These are phyloP conservation scores for Boletus sp. DNA, from an alignment of 1,284 basidiomycete genomes.

Conservation along the genomic window DNA sequence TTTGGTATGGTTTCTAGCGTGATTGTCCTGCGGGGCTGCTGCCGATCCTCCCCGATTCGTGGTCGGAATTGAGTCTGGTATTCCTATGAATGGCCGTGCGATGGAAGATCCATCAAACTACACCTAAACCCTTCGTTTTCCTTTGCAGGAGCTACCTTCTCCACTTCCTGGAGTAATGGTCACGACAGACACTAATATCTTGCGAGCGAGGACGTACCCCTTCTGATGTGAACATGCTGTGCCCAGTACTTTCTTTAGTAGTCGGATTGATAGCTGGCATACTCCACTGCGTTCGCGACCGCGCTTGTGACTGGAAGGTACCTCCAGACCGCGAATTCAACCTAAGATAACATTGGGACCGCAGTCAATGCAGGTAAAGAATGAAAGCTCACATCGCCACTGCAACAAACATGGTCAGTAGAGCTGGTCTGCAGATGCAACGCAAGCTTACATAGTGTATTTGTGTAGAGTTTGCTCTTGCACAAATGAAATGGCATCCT, in stretches of 20 bases:
- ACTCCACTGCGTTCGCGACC: slow-evolving; percentile 8
- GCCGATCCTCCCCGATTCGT: background rate
- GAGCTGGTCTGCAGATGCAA: background rate
- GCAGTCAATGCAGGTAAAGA: background rate
- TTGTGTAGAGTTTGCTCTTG: slow-evolving; percentile 40
- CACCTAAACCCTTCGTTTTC: background rate
- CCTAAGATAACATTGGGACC: slow-evolving; percentile 1
- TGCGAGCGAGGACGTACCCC: slow-evolving; percentile 5
- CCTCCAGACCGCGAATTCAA: slow-evolving; percentile 15
- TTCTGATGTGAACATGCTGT: slow-evolving; percentile 31
- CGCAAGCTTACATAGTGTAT: slow-evolving; percentile 15
- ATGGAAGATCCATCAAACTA: background rate
- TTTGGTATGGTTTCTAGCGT: background rate
- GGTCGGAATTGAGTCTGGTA: background rate
- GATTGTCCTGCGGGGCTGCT: background rate
- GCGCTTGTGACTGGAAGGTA: slow-evolving; percentile 2
- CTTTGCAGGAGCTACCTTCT: slow-evolving; percentile 1
- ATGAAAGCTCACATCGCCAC: slow-evolving; percentile 18
- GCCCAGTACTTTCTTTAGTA: slow-evolving; percentile 1
- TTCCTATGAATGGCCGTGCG: background rate
- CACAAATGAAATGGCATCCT: slow-evolving; percentile 23
- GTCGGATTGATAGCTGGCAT: slow-evolving; percentile 11
- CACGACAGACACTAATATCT: background rate
- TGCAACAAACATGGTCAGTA: slow-evolving; percentile 5
- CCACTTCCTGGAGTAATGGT: slow-evolving; percentile 10